Evolutionary conservation across 148 eudicot species (phyloP), one percentile per base, ranked within the genome.

Genomic region (Selenicereus undatus): DNA sequence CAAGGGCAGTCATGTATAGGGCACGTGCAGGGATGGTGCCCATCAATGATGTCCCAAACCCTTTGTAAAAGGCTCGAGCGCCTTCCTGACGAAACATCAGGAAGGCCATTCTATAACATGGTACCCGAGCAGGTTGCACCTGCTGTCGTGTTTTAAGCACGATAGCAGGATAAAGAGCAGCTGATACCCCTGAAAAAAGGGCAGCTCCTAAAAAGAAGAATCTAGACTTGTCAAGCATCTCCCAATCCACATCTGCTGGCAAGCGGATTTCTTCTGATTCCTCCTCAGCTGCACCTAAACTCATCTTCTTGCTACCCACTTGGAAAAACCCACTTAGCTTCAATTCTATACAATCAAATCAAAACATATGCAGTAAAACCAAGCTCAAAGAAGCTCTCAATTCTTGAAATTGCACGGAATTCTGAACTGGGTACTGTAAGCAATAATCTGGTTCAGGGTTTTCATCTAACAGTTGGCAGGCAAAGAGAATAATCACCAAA

Each of bases 11-110:
- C 97, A 92, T 92, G 88, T 94, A 94, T 5, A 94, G 86, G 0
- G 98, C 90, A 0, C 98, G 85, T 6, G 98, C 98, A 0, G 98
- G 98, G 82, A 94, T 90, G 0, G 98, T 94, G 4, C 98, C 98
- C 87, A 86, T 86, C 45, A 94, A 81, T 1, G 98, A 94, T 8
- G 98, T 94, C 27, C 95, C 95, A 64, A 94, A 90, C 14, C 98
- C 98, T 24, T 87, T 74, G 76, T 94, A 94, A 66, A 94, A 89
- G 0, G 97, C 89, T 1, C 86, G 80, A 18, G 76, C 81, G 16
- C 98, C 97, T 71, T 94, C 98, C 81, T 79, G 86, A 11, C 78
- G 77, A 0, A 90, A 71, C 30, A 92, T 91, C 35, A 82, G 82
- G 71, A 81, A 45, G 24, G 93, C 95, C 79, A 87, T 86, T 68